Evolutionary conservation across 495 filamentous ascomycete species (phyloP), one percentile per base, ranked within the genome.

Genomic region (Tuber magnatum): DNA sequence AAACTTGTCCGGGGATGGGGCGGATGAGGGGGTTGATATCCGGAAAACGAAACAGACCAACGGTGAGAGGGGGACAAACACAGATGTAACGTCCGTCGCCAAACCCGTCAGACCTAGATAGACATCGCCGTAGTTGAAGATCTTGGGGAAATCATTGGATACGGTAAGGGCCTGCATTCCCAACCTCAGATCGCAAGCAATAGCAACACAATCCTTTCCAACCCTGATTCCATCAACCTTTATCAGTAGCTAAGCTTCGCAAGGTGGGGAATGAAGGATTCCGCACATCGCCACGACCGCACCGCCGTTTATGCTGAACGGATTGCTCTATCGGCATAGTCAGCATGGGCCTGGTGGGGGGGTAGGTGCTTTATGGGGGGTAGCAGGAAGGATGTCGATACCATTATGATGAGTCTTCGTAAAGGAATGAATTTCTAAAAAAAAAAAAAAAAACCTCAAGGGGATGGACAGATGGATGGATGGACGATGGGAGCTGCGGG

Each of bases 91-190:
- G 85, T 99, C 95, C 74, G 95, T 98, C 39, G 96, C 95, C 38
- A 99, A 91, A 42, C 95, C 95, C 6, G 96, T 98, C 68, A 99
- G 89, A 68, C 95, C 95, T n/a, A 99, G 91, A 85, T 97, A 97
- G 79, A 94, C 93, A 83, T 94, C 92, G 83, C 93, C 94, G 88
- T 97, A 97, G 84, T 91, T 89, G 90, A 98, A 98, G 88, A 99
- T 93, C 87, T 99, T 99, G 86, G 95, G 95, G 89, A 97, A 98
- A 90, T 97, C 97, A 90, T 98, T 98, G 83, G 93, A 97, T 73
- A 99, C 91, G 56, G 95, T 99, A 83, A 99, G 88, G 81, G 96
- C 87, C 87, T 99, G 96, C 84, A 97, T 91, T 77, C 95, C 95
- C 74, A 99, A 92, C 73, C 95, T 94, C 77, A 99, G 94, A 85